phyloP scores from a whole-genome alignment of 2,329 filamentous ascomycete species.

The Cordyceps cicadae region DNA sequence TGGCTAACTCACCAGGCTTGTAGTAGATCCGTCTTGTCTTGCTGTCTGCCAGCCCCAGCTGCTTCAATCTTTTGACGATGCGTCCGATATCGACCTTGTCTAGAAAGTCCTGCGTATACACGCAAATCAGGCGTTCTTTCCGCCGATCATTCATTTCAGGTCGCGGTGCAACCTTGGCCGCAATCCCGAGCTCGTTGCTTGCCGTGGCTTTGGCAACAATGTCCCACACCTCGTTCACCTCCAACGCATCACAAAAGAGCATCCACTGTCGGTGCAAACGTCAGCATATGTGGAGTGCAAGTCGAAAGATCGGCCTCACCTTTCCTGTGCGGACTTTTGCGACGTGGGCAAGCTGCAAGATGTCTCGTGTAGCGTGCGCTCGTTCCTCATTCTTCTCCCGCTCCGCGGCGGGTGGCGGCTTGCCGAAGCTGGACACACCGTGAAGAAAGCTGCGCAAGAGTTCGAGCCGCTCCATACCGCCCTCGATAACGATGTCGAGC shows the following conservation, averaged over 20 bases:
- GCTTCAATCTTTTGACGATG: constrained; percentile 54
- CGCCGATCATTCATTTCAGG: constrained; percentile 31
- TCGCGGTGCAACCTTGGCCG: constrained; percentile 61
- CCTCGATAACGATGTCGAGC: constrained; percentile 39
- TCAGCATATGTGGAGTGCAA: background rate
- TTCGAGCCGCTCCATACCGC: constrained; percentile 42
- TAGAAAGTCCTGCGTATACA: constrained; percentile 70
- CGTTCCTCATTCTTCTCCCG: constrained; percentile 43
- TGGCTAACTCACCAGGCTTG: constrained; percentile 53
- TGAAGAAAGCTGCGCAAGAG: constrained; percentile 41
- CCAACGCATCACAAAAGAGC: constrained; percentile 50
- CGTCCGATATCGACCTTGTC: constrained; percentile 60
- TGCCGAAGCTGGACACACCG: constrained; percentile 32
- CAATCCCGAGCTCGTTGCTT: constrained; percentile 60
- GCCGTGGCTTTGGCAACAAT: constrained; percentile 58
- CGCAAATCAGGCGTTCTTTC: constrained; percentile 55
- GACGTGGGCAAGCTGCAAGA: constrained; percentile 53
- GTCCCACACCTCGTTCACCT: constrained; percentile 58
- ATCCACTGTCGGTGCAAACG: constrained; percentile 53
- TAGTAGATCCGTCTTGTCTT: constrained; percentile 58
- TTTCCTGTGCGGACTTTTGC: constrained; percentile 58
- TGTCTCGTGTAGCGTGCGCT: constrained; percentile 40
- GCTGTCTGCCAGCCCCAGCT: constrained; percentile 50
- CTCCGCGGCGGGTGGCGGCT: constrained; percentile 28
- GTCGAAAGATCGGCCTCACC: constrained; percentile 27